phyloP scores from a whole-genome alignment of 2,329 filamentous ascomycete species.

The Neofusicoccum kwambonambiense region DNA sequence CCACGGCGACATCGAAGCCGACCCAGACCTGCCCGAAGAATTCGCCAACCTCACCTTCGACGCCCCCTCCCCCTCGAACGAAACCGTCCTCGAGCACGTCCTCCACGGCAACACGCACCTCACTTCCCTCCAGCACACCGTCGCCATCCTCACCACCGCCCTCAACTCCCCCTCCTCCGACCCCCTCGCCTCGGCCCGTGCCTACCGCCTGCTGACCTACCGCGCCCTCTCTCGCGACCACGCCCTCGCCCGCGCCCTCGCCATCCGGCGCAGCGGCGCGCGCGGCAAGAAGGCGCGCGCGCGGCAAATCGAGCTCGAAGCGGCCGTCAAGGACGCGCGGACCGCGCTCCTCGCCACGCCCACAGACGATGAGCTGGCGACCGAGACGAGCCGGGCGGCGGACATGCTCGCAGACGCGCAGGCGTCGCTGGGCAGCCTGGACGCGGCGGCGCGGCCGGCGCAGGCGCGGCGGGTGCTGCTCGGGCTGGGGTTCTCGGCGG shows the following conservation, averaged over 20 bases:
- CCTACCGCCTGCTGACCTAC: constrained; percentile 62
- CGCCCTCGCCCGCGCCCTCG: constrained; percentile 71
- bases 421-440: constrained; percentile 60
- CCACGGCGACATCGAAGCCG: constrained; percentile 4
- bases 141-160: not conserved
- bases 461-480: constrained; percentile 50
- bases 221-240: constrained; percentile 62
- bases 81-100: not conserved
- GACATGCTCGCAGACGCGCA: constrained; percentile 71
- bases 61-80: not conserved
- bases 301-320: constrained; percentile 67
- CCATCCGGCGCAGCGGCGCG: constrained; percentile 70
- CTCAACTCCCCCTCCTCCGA: constrained; percentile 40
- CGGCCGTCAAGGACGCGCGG: constrained; percentile 56
- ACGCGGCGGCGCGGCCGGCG: constrained; percentile 32
- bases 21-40: not conserved
- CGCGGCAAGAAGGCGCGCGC: constrained; percentile 76
- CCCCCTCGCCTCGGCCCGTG: constrained; percentile 57
- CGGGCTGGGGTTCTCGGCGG: constrained; percentile 70
- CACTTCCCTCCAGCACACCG: not conserved
- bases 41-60: not conserved
- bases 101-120: not conserved
- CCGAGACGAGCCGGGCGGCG: constrained; percentile 67
- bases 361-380: constrained; percentile 44
- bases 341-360: constrained; percentile 17